These are phyloP conservation scores for Actinidia polygama DNA, from an alignment of 179 eudicot species.

Conservation along the genomic window DNA sequence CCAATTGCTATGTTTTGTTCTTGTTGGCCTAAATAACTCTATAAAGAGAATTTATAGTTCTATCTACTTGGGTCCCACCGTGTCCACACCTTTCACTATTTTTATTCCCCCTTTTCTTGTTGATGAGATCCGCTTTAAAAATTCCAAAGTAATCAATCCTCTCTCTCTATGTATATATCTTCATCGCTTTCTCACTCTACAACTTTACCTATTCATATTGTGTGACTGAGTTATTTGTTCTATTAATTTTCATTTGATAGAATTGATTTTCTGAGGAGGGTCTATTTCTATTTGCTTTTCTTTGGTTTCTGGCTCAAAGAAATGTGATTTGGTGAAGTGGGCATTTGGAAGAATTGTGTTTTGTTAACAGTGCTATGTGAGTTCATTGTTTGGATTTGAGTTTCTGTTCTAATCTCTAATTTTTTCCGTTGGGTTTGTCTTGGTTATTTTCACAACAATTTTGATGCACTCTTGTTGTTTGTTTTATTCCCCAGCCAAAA, in stretches of 20 bases:
- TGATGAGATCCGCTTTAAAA: conserved; percentile 24
- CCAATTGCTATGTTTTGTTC: neutral
- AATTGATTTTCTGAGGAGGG: conserved; percentile 7
- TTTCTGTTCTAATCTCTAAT: neutral
- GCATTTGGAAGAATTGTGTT: neutral
- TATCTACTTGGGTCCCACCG: conserved; percentile 32
- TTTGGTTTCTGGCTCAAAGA: neutral
- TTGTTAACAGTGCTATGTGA: neutral
- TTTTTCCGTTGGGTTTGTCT: neutral
- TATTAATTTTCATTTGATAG: conserved; percentile 7
- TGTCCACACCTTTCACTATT: conserved; percentile 25
- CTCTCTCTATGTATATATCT: neutral
- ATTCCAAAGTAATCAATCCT: conserved; percentile 16
- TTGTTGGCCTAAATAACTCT: neutral
- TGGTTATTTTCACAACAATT: neutral
- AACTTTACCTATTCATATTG: neutral
- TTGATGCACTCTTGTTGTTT: conserved; percentile 15
- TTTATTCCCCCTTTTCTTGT: conserved; percentile 14
- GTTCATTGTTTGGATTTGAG: neutral
- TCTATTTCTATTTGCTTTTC: neutral
- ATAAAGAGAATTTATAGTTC: conserved; percentile 1
- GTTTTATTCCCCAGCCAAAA: conserved; percentile 13
- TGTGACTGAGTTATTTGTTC: neutral
- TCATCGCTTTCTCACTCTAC: neutral
- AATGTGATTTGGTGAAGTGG: neutral